Conservation (phyloP, 805 yeast genomes). For the Monosporozyma aerobia region DNA sequence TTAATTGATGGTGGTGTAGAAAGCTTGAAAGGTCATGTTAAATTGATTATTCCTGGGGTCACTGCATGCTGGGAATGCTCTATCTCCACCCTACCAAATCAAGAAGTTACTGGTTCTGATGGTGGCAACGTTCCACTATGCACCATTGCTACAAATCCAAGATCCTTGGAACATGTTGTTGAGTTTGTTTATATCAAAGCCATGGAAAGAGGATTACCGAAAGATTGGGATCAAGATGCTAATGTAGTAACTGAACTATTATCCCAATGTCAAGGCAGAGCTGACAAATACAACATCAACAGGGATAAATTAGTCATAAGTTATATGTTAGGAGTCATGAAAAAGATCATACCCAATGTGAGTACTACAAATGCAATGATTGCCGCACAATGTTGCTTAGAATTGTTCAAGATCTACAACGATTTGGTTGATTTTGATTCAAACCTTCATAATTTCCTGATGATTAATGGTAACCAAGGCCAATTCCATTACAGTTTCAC, state of each 20-base stretch:
- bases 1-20: conserved; percentile 94
- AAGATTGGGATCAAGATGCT: conserved; percentile 52
- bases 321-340: conserved; percentile 78
- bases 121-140: conserved; percentile 60
- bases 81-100: conserved; percentile 55
- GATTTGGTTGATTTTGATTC: conserved; percentile 42
- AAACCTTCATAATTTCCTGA: conserved; percentile 57
- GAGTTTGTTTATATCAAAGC: conserved; percentile 66
- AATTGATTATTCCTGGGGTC: conserved; percentile 76
- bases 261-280: conserved; percentile 47
- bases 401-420: conserved; percentile 70
- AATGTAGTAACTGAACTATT: conserved; percentile 59
- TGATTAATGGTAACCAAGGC: conserved; percentile 77
- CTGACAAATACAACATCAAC: conserved; percentile 53
- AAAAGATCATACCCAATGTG: conserved; percentile 86
- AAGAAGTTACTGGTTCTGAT: conserved; percentile 36
- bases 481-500: conserved; percentile 66
- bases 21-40: conserved; percentile 85
- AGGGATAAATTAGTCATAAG: conserved; percentile 55
- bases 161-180: conserved; percentile 88
- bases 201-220: conserved; percentile 47
- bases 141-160: conserved; percentile 89
- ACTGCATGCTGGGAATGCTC: conserved; percentile 94
- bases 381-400: conserved; percentile 84
- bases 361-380: conserved; percentile 90